Evolutionary conservation across 306 rosid species (phyloP).

Genomic region (Styphnolobium japonicum): DNA sequence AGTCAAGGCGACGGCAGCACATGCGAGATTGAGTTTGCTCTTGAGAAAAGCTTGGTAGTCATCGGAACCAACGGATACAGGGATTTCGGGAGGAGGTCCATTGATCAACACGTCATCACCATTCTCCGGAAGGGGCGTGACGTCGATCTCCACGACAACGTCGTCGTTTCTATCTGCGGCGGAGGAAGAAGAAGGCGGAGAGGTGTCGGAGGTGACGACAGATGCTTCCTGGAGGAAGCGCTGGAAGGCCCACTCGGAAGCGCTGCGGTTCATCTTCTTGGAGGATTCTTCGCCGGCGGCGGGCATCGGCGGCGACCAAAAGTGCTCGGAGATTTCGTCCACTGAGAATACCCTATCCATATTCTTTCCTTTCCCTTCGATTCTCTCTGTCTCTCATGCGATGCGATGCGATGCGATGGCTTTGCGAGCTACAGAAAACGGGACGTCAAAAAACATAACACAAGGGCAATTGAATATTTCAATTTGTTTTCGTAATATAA

Average conservation of each 20-base stretch:
- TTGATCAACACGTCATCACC: not conserved
- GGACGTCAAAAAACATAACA: not conserved
- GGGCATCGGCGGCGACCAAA: constrained; percentile 53
- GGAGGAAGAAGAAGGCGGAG: constrained; percentile 45
- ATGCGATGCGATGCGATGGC: not conserved
- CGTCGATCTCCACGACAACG: constrained; percentile 28
- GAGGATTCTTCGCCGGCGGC: constrained; percentile 24
- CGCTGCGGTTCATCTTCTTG: constrained; percentile 68
- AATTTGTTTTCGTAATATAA: not conserved
- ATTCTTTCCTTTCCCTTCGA: not conserved
- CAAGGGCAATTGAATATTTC: not conserved
- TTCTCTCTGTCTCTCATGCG: constrained; percentile 11
- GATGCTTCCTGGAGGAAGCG: constrained; percentile 69
- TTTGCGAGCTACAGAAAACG: not conserved
- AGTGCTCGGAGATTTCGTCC: constrained; percentile 73
- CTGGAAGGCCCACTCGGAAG: constrained; percentile 95
- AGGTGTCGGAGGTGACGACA: constrained; percentile 14
- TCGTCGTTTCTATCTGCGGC: constrained; percentile 32
- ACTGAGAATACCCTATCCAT: constrained; percentile 92
- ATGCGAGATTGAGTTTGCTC: constrained; percentile 84
- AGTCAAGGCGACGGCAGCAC: constrained; percentile 86
- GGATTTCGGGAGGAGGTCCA: constrained; percentile 22
- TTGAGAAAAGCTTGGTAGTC: constrained; percentile 83
- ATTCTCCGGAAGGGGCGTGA: not conserved
- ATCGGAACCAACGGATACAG: constrained; percentile 54